Evolutionary conservation across 768 basidiomycete genomes (phyloP).

Genomic region (Agaricus bisporus): DNA sequence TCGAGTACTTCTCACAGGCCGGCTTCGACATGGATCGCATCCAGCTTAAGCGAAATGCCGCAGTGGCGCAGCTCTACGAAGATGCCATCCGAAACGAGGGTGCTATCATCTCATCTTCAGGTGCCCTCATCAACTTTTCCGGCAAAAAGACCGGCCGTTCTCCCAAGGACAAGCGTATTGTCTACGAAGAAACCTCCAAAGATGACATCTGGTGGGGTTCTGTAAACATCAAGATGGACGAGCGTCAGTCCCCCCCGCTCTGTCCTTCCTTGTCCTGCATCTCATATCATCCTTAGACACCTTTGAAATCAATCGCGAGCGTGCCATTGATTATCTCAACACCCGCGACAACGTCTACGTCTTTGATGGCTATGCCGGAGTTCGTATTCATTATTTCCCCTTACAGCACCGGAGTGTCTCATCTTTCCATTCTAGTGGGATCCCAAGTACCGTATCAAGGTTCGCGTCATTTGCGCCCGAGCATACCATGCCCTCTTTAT

Average conservation of each 20-base stretch:
- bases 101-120: conserved; percentile 93
- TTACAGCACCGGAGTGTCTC: background rate
- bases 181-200: conserved; percentile 93
- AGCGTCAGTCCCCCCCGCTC: conserved; percentile 48
- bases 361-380: conserved; percentile 92
- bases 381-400: conserved; percentile 26
- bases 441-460: conserved; percentile 98
- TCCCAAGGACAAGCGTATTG: conserved; percentile 99
- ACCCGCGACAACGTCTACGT: conserved; percentile 98
- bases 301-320: conserved; percentile 98
- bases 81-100: conserved; percentile 98
- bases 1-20: conserved; percentile 97
- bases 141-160: conserved; percentile 98
- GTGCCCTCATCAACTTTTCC: conserved; percentile 98
- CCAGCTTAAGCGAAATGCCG: conserved; percentile 91
- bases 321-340: conserved; percentile 98
- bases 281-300: conserved; percentile 54
- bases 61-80: conserved; percentile 88
- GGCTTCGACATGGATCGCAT: conserved; percentile 99
- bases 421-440: conserved; percentile 63
- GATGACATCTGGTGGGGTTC: conserved; percentile 99
- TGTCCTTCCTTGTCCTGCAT: conserved; percentile 1
- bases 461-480: conserved; percentile 96
- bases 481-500: conserved; percentile 99
- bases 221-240: conserved; percentile 99